Base-by-base conservation (phyloP, 148 eudicot genomes). In the Hydrangea macrophylla region DNA sequence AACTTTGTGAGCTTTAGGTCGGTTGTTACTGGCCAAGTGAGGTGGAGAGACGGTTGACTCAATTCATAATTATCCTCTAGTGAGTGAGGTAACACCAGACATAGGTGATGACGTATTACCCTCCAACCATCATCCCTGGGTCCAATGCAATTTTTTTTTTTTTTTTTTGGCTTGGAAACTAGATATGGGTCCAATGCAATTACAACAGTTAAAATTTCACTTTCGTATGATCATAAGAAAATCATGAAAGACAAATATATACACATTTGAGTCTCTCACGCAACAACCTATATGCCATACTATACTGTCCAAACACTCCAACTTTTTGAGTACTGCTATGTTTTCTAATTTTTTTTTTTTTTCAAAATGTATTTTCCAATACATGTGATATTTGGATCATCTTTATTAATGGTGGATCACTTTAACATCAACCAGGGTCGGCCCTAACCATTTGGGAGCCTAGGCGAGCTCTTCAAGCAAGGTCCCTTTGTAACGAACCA, bases 241-340 rank as follows among this genome's bases (percentile, higher is more conserved):
- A 64, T 9, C 36, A 22, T 30, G 25, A 30, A 20, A 31, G n/a
- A 8, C 15, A 9, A 30, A 30, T 20, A 13, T 61, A 27, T 61
- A n/a, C n/a, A n/a, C 25, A 44, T 27, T 42, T 13, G 6, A 40
- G 13, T 39, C 51, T 20, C 53, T 26, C 53, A 9, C 17, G 5
- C 67, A 64, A 64, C 44, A 26, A 33, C 55, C 68, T 50, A 50
- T 65, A 13, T 65, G 22, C 55, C 22, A 50, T 3, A 8, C 6
- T 48, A 50, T 51, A 27, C 57, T 30, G 57, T 48, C 68, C 57
- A 45, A 64, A 64, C 68, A 64, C 68, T 64, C 68, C 39, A 45
- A 26, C 39, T n/a, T n/a, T n/a, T n/a, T n/a, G n/a, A n/a, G n/a
- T 45, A 28, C 57, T 17, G 26, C 58, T 11, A 42, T 11, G 2